Evolutionary conservation across 768 basidiomycete genomes (phyloP), one percentile per base, ranked within the genome.

Genomic region (Kwoniella mangroviensis): DNA sequence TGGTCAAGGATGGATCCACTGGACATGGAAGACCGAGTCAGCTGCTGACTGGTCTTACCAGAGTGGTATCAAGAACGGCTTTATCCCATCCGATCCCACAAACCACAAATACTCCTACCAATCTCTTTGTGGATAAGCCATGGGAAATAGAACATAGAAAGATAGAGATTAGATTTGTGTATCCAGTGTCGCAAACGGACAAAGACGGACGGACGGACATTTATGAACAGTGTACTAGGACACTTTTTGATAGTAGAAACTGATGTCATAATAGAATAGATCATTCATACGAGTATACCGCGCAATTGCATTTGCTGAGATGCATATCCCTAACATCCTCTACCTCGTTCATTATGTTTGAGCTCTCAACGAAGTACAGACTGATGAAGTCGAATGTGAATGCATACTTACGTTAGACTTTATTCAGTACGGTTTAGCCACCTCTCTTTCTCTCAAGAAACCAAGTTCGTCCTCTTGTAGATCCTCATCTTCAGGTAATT

Each of bases 1-100:
- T 58, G 81, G 78, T 28, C 73, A 82, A 68, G 82, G 78, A 9
- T 77, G 71, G 69, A 69, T 82, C 67, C 73, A 71, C 70, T 84
- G 83, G 84, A 76, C 79, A 1, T 81, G 80, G 80, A 82, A 81
- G 74, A 77, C 73, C 15, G 80, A 81, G 55, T 84, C 84, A 70
- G 90, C 92, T 2, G 91, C 92, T 71, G 94, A 96, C 68, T 97
- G 94, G 94, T 87, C 90, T 0, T 96, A 96, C 85, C 88, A 91
- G 72, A 89, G 90, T 55, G 93, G 93, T 51, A 85, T 95, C 42
- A 81, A 85, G 13, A 86, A 89, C 70, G 93, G 93, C 22, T 94
- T 92, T 92, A 94, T 96, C 79, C 93, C 94, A 10, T 81, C 86
- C 71, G 81, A 86, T 80, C 87, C 89, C 1, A 85, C 86, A 10